Conservation (phyloP, 139 green algal species). For the Coelastrella sp. region DNA sequence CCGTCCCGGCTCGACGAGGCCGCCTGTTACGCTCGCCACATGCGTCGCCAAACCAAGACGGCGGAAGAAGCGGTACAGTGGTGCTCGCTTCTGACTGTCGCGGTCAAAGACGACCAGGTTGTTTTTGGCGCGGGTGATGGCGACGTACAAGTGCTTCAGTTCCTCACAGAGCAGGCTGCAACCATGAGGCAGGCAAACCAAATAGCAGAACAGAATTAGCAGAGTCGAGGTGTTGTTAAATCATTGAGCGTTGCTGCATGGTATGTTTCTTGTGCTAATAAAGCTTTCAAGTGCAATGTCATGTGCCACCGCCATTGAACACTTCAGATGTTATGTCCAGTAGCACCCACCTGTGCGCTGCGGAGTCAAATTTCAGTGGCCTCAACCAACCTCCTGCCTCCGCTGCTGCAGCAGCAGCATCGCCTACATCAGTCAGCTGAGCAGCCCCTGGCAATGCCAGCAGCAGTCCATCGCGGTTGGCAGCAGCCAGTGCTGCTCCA, state of each 20-base stretch:
- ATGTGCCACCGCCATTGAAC: background rate
- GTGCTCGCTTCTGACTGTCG: background rate
- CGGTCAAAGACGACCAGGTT: constrained; percentile 73
- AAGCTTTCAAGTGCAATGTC: no score
- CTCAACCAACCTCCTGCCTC: constrained; percentile 33
- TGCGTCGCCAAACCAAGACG: constrained; percentile 24
- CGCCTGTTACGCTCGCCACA: constrained; percentile 1
- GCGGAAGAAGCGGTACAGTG: constrained; percentile 28
- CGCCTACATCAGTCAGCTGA: background rate
- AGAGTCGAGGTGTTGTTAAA: no score
- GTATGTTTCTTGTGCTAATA: background rate
- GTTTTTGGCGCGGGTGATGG: constrained; percentile 49
- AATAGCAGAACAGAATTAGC: background rate
- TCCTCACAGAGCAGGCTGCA: constrained; percentile 72
- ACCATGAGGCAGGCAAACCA: background rate
- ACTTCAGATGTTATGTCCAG: background rate
- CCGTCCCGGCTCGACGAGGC: background rate
- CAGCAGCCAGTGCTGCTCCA: background rate
- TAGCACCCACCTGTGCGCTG: constrained; percentile 46
- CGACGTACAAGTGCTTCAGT: constrained; percentile 73
- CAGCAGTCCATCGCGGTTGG: background rate
- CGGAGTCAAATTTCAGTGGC: constrained; percentile 47
- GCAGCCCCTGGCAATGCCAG: constrained; percentile 1
- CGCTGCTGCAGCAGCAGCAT: background rate
- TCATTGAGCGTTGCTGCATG: background rate